Evolutionary conservation across 257 asterid species (phyloP).

Genomic region (Datura wrightii): DNA sequence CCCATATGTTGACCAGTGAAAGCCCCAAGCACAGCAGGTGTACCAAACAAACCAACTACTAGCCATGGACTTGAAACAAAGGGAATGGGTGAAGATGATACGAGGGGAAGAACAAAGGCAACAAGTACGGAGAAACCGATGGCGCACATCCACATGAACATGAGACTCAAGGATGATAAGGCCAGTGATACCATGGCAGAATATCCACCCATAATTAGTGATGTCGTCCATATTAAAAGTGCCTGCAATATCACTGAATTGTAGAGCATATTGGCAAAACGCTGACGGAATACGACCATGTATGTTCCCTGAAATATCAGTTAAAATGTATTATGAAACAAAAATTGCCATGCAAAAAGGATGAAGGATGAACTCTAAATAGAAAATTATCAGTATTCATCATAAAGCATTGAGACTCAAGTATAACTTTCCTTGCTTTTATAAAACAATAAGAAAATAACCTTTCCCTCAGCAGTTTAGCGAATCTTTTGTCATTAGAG

Average conservation of each 20-base stretch:
- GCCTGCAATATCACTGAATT: slow-evolving; percentile 84
- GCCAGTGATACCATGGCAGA: slow-evolving; percentile 64
- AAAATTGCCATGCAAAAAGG: not conserved
- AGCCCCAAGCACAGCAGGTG: slow-evolving; percentile 95
- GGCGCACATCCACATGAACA: slow-evolving; percentile 87
- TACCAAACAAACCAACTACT: slow-evolving; percentile 77
- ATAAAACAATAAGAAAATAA: not conserved
- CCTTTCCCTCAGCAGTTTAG: not conserved
- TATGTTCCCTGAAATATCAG: slow-evolving; percentile 72
- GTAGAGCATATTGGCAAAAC: slow-evolving; percentile 76
- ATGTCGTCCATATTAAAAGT: slow-evolving; percentile 72
- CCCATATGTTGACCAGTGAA: slow-evolving; percentile 86
- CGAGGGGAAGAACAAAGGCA: slow-evolving; percentile 66
- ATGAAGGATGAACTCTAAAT: slow-evolving; percentile 19
- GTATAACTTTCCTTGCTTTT: not conserved
- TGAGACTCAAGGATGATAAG: slow-evolving; percentile 63
- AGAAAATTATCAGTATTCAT: slow-evolving; percentile 6
- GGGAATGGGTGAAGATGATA: slow-evolving; percentile 85
- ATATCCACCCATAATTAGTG: slow-evolving; percentile 79
- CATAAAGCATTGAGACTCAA: not conserved
- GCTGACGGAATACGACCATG: slow-evolving; percentile 77
- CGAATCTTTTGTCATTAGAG: not conserved
- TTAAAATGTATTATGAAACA: slow-evolving; percentile 32
- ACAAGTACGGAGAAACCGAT: slow-evolving; percentile 55
- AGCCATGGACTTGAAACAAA: slow-evolving; percentile 80